phyloP scores from a whole-genome alignment of 2,329 filamentous ascomycete species.

The Sarocladiaceae sp. region DNA sequence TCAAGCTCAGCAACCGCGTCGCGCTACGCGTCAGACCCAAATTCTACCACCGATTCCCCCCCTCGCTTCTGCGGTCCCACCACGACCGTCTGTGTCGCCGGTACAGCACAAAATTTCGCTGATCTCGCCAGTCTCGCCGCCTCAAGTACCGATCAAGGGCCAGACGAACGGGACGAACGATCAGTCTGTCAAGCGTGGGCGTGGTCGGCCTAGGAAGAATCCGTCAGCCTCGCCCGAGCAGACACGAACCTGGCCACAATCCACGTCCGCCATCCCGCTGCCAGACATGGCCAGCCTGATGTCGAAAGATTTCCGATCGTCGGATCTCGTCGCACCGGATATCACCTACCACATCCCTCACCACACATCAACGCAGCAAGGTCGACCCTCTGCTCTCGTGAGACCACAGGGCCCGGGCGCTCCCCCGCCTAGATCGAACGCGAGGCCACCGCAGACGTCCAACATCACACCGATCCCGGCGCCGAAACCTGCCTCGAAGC shows the following conservation, averaged over 20 bases:
- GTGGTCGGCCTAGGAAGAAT: slow-evolving; percentile 6
- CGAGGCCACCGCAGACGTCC: not conserved
- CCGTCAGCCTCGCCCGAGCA: not conserved
- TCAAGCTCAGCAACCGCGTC: slow-evolving; percentile 19
- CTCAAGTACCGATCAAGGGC: no score
- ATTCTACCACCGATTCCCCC: slow-evolving; percentile 13
- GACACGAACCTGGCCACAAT: not conserved
- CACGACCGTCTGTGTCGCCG: not conserved
- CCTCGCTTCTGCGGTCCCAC: not conserved
- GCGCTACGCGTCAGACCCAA: slow-evolving; percentile 25
- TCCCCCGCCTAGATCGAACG: slow-evolving; percentile 19
- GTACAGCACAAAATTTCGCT: slow-evolving; percentile 21
- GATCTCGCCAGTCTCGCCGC: slow-evolving; percentile 23
- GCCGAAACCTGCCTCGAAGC: slow-evolving; percentile 28
- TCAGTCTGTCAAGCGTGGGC: not conserved
- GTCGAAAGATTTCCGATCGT: slow-evolving; percentile 19
- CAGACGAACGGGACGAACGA: no score
- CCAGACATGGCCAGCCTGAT: slow-evolving; percentile 20
- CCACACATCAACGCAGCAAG: slow-evolving; percentile 20
- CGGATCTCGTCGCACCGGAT: slow-evolving; percentile 34
- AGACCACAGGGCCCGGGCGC: slow-evolving; percentile 28
- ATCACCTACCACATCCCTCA: slow-evolving; percentile 36
- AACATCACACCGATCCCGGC: slow-evolving; percentile 28
- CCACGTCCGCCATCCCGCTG: not conserved
- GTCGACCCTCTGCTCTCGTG: slow-evolving; percentile 25